Base-by-base conservation (phyloP, 2,329 filamentous ascomycete genomes). In the Capronia americana region DNA sequence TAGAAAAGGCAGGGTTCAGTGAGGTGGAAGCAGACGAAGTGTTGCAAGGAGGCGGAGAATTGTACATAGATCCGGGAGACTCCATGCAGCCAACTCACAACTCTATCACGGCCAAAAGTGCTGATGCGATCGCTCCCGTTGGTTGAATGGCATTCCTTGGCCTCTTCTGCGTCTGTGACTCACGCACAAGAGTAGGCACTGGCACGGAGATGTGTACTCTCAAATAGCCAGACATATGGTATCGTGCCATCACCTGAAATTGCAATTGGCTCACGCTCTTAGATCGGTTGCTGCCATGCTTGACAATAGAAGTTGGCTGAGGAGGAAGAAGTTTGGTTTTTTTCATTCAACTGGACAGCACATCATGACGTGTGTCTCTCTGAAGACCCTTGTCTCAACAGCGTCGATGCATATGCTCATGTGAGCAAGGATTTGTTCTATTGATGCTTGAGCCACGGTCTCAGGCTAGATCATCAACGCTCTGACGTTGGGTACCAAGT, bases 21-120 rank as follows among this genome's bases (percentile, higher is more conserved):
- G 38, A 44, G 38, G 38, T 44, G 38, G 6, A 34, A 32, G 50
- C 58, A 30, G 38, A 48, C 11, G 30, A 26, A 56, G 34, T 62
- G 50, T 57, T 54, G 26, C 41, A 60, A 32, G 50, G 56, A 38
- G 14, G 48, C 48, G 24, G 59, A 53, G 64, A 38, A 68, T 64
- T 68, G 66, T 68, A 68, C 62, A 68, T 68, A 68, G 66, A 68
- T 50, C 63, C 53, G 59, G 60, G 55, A n/a, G 30, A 63, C 30
- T 48, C 57, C 44, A 59, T 44, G 57, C 66, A 63, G 63, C 66
- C 48, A 61, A 34, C 61, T 57, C 59, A 67, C 63, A 57, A 46
- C 55, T 64, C 53, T 32, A 57, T 57, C 23, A 55, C 57, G 34
- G 51, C 57, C 53, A 50, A 20, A 28, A 48, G 46, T 24, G n/a